Evolutionary conservation across 176 grass and related monocot species (phyloP).

Genomic region (Oryza punctata): DNA sequence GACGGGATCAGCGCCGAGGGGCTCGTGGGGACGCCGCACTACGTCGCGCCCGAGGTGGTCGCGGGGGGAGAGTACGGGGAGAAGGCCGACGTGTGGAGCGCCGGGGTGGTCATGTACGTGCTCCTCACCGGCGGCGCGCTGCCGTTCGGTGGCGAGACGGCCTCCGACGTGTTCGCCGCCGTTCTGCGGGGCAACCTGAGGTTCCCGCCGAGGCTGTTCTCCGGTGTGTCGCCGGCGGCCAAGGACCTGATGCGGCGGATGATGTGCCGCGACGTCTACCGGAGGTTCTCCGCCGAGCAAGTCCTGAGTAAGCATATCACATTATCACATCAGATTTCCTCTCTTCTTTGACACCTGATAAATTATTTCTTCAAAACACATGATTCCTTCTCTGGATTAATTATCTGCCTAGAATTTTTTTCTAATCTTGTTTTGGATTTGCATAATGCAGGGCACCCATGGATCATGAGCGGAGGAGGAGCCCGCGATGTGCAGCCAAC

Average conservation of each 20-base stretch:
- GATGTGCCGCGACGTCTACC: slow-evolving; percentile 78
- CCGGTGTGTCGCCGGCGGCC: slow-evolving; percentile 60
- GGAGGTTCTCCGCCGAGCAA: slow-evolving; percentile 85
- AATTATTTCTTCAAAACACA: not conserved
- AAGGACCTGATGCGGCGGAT: slow-evolving; percentile 86
- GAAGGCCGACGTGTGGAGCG: slow-evolving; percentile 93
- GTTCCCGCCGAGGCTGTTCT: slow-evolving; percentile 73
- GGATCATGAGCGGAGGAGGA: slow-evolving; percentile 67
- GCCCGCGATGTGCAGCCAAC: slow-evolving; percentile 36
- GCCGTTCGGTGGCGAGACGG: slow-evolving; percentile 74
- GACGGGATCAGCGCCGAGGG: slow-evolving; percentile 41
- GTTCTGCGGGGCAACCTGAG: slow-evolving; percentile 61
- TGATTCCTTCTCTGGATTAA: not conserved
- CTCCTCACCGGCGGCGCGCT: slow-evolving; percentile 72
- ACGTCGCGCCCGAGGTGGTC: slow-evolving; percentile 92
- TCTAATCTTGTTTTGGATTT: not conserved
- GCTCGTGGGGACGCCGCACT: slow-evolving; percentile 82
- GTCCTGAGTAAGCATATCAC: slow-evolving; percentile 55
- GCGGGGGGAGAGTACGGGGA: slow-evolving; percentile 64
- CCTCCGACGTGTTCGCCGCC: slow-evolving; percentile 62
- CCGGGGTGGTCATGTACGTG: slow-evolving; percentile 72
- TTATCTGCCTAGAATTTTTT: not conserved
- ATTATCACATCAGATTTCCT: not conserved
- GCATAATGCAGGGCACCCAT: slow-evolving; percentile 59
- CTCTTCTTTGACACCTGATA: not conserved